Evolutionary conservation across 1,284 basidiomycete genomes (phyloP), one percentile per base, ranked within the genome.

Genomic region (Blastosporella zonata): DNA sequence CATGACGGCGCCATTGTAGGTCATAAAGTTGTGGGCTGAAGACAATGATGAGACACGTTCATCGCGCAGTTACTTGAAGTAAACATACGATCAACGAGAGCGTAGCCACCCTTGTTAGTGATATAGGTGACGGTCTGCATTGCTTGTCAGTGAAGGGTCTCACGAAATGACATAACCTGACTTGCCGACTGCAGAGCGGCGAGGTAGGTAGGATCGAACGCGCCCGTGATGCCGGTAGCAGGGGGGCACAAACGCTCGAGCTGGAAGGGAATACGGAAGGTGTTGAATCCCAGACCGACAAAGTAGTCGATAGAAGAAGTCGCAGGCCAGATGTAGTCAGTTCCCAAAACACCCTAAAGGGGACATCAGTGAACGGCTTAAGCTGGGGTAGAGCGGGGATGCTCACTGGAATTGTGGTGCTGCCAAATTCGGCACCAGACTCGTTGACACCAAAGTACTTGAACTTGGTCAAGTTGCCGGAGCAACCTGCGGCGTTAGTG

Each of bases 391-490:
- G n/a, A 34, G 22, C 33, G 17, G 36, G 70, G 54, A 69, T 23
- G 18, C 69, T 55, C 42, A 77, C 78, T 8, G 79, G 78, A 57
- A 74, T 70, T 15, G 59, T 65, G 18, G 52, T 62, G 50, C 72
- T 66, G 10, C 79, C 79, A 53, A 82, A 74, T 64, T 82, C 78
- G 39, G 79, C 82, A 52, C 79, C 78, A 59, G 78, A 76, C 60
- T 83, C 66, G 65, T 79, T 82, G 25, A 82, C 81, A 64, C 81
- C 82, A 55, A 81, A 81, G 67, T 68, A 80, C 57, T 72, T 69
- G 74, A 84, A 83, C 63, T 81, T 82, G 39, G 76, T 80, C 56
- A 61, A 63, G 10, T 66, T 58, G 23, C 68, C 67, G 8, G 72
- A 56, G 61, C 72, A 74, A 34, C 59, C 52, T 21, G 62, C 54